These are phyloP conservation scores for Calonectria hawksworthii DNA, from an alignment of 2,329 filamentous ascomycete species.

Conservation along the genomic window DNA sequence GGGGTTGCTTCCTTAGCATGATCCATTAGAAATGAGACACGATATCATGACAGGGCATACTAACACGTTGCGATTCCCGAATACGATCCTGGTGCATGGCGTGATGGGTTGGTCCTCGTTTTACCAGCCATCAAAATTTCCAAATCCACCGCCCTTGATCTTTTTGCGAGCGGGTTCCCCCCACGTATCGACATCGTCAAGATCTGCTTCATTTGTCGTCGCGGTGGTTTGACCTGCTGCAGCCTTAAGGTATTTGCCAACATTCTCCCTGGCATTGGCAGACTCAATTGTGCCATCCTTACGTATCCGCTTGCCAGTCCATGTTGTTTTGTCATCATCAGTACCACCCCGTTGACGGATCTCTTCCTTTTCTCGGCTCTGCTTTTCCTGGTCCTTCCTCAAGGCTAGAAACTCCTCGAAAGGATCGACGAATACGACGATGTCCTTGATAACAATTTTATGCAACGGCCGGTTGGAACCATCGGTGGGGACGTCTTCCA, in stretches of 20 bases:
- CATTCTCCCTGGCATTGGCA: conserved; percentile 58
- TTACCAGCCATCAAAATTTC: conserved; percentile 95
- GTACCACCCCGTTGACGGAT: conserved; percentile 76
- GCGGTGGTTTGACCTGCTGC: conserved; percentile 50
- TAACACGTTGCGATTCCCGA: conserved; percentile 17
- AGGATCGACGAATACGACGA: conserved; percentile 91
- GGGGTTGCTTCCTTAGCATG: conserved; percentile 33
- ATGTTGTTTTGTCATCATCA: conserved; percentile 92
- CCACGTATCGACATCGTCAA: conserved; percentile 74
- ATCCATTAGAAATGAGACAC: conserved; percentile 27
- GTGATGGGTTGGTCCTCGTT: neutral
- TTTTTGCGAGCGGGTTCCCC: conserved; percentile 87
- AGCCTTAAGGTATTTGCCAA: conserved; percentile 87
- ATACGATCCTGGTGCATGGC: neutral
- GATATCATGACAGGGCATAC: conserved; percentile 33
- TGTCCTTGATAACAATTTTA: conserved; percentile 84
- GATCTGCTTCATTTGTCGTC: conserved; percentile 70
- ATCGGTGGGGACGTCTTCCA: conserved; percentile 85
- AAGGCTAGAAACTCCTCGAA: conserved; percentile 93
- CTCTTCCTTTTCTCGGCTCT: conserved; percentile 71
- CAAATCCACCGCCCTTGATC: conserved; percentile 82
- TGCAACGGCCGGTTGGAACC: conserved; percentile 81
- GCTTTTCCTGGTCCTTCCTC: conserved; percentile 73
- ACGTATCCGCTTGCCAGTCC: conserved; percentile 93
- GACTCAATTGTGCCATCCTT: conserved; percentile 71